These are phyloP conservation scores for Ustilago cynodontis DNA, from an alignment of 1,284 basidiomycete genomes.

Conservation along the genomic window DNA sequence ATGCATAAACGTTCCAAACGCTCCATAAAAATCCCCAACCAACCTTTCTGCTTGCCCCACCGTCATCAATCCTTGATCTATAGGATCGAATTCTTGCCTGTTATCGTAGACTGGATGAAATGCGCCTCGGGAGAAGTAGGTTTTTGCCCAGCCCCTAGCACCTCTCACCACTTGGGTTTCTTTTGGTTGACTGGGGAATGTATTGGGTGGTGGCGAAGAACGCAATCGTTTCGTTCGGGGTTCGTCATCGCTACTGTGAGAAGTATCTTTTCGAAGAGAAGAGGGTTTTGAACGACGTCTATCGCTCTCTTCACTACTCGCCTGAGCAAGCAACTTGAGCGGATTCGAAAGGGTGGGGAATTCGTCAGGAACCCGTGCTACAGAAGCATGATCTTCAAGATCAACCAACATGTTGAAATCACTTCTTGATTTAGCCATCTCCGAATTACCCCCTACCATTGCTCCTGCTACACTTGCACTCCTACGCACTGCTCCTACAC, in stretches of 20 bases:
- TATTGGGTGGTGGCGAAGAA: background rate
- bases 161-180: background rate
- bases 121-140: slow-evolving; percentile 50
- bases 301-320: slow-evolving; percentile 32
- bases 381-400: slow-evolving; percentile 40
- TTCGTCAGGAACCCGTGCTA: slow-evolving; percentile 35
- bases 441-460: background rate
- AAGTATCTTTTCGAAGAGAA: background rate
- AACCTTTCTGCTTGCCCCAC: slow-evolving; percentile 25
- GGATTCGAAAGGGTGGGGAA: slow-evolving; percentile 48
- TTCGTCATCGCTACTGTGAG: background rate
- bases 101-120: slow-evolving; percentile 57
- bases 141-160: slow-evolving; percentile 26
- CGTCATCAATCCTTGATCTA: slow-evolving; percentile 37
- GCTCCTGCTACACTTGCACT: background rate
- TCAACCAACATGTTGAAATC: slow-evolving; percentile 52
- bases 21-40: slow-evolving; percentile 30
- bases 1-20: slow-evolving; percentile 47
- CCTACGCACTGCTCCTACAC: background rate
- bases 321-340: slow-evolving; percentile 50
- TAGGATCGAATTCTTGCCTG: slow-evolving; percentile 41
- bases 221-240: background rate
- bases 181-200: too few species aligned
- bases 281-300: slow-evolving; percentile 1
- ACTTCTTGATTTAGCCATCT: slow-evolving; percentile 8